Conservation (phyloP, 768 basidiomycete genomes). For the Cystofilobasidium macerans region DNA sequence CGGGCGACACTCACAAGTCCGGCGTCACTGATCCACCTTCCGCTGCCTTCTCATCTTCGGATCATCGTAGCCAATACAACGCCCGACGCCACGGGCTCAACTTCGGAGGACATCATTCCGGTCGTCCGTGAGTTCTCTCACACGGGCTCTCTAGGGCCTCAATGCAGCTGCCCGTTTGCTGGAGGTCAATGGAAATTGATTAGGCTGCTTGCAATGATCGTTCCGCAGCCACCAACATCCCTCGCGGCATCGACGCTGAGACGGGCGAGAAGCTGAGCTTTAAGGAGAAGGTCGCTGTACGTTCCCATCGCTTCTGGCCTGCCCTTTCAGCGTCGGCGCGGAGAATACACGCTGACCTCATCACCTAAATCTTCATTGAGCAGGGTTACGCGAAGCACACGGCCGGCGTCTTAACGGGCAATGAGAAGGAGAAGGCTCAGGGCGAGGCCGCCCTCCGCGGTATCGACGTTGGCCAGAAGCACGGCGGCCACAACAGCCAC, state of each 20-base stretch:
- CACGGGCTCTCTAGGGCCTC: not conserved
- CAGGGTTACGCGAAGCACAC: slow-evolving; percentile 1
- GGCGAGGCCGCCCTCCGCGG: slow-evolving; percentile 14
- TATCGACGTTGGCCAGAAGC: slow-evolving; percentile 15
- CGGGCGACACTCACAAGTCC: no score
- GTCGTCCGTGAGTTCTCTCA: not conserved
- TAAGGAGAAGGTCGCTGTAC: slow-evolving; percentile 1
- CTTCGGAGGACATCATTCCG: not conserved
- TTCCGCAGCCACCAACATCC: not conserved
- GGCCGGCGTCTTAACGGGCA: not conserved
- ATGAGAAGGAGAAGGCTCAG: slow-evolving; percentile 4
- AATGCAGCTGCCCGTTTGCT: not conserved
- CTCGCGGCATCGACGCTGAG: not conserved
- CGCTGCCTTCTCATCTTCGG: not conserved
- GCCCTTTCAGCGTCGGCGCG: not conserved
- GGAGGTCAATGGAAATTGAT: not conserved
- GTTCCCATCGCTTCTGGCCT: not conserved
- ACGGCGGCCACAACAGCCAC: no score
- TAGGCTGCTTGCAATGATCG: not conserved
- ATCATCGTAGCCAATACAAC: not conserved
- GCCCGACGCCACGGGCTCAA: not conserved
- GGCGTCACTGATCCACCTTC: not conserved
- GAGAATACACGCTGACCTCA: not conserved
- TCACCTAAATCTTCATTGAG: not conserved
- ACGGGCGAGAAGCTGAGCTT: not conserved